phyloP scores from a whole-genome alignment of 176 grass and related monocot species.

The Phyllostachys edulis region DNA sequence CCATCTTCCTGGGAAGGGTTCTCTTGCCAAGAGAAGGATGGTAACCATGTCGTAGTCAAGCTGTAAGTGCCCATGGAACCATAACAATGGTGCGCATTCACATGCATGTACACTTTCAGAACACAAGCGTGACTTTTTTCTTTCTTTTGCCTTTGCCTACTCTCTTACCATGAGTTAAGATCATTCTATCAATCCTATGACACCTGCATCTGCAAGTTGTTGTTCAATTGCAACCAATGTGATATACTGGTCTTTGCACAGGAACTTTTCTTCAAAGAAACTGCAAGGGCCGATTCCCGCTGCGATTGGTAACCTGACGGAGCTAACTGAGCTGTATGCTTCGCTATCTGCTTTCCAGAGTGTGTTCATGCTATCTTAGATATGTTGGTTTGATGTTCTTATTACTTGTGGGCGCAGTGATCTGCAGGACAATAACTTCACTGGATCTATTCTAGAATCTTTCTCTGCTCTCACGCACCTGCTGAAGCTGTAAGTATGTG shows the following conservation, averaged over 20 bases:
- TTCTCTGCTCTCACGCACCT: conserved; percentile 49
- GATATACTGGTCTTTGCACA: conserved; percentile 14
- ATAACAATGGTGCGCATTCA: not conserved
- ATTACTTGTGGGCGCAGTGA: conserved; percentile 38
- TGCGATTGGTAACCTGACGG: conserved; percentile 42
- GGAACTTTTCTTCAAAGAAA: conserved; percentile 55
- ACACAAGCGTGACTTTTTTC: too few relatives aligned
- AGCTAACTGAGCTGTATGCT: conserved; percentile 57
- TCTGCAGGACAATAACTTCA: conserved; percentile 66
- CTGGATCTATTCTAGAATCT: conserved; percentile 52
- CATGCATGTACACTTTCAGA: too few relatives aligned
- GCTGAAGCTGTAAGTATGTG: conserved; percentile 55
- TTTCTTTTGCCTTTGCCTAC: too few relatives aligned
- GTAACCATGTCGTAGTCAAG: conserved; percentile 25
- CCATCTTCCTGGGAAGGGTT: conserved; percentile 59
- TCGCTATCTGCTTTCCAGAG: not conserved
- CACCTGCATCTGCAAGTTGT: too few relatives aligned
- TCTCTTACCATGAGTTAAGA: too few relatives aligned
- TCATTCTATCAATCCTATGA: too few relatives aligned
- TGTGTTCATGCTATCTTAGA: not conserved
- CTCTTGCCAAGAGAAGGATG: conserved; percentile 27
- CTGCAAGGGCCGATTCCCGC: conserved; percentile 48
- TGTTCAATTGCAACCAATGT: not conserved
- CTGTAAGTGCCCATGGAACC: conserved; percentile 47
- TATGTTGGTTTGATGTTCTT: conserved; percentile 1